phyloP scores from a whole-genome alignment of 352 stramenopile genomes.

The Phytopythium montanum region DNA sequence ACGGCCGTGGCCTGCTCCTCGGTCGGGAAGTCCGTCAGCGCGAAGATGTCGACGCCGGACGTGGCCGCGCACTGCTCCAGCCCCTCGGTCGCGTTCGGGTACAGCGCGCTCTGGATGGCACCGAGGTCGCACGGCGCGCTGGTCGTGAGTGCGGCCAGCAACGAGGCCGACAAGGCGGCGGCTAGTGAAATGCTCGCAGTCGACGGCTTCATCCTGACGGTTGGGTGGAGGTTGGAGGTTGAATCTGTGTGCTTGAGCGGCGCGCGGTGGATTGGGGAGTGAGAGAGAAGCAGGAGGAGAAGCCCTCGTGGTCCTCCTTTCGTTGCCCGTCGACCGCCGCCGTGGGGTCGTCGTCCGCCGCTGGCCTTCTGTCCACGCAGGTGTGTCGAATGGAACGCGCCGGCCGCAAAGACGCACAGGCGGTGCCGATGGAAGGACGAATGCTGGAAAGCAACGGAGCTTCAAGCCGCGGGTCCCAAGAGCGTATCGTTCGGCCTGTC shows the following conservation, averaged over 20 bases:
- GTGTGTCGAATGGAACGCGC: too few species aligned
- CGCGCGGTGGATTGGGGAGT: not conserved
- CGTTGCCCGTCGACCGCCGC: not conserved
- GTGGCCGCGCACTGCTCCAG: constrained; percentile 21
- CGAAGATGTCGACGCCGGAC: constrained; percentile 53
- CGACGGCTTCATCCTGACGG: not conserved
- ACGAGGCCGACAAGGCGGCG: not conserved
- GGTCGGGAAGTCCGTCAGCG: constrained; percentile 32
- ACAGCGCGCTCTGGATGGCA: constrained; percentile 42
- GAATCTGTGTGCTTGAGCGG: not conserved
- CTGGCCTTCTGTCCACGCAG: too few species aligned
- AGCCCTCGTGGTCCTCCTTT: too few species aligned
- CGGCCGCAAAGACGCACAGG: too few species aligned
- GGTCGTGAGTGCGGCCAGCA: not conserved
- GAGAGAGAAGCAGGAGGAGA: not conserved
- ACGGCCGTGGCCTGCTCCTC: constrained; percentile 37
- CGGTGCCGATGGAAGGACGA: too few species aligned
- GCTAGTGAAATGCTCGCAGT: not conserved
- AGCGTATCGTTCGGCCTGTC: too few species aligned
- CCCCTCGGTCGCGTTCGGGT: constrained; percentile 43
- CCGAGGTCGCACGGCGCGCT: constrained; percentile 36
- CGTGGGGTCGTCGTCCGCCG: too few species aligned
- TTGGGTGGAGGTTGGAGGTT: too few species aligned
- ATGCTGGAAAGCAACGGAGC: too few species aligned
- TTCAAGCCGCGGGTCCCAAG: too few species aligned